Conservation (phyloP, 2,329 filamentous ascomycete species). For the Alternaria brassicae region DNA sequence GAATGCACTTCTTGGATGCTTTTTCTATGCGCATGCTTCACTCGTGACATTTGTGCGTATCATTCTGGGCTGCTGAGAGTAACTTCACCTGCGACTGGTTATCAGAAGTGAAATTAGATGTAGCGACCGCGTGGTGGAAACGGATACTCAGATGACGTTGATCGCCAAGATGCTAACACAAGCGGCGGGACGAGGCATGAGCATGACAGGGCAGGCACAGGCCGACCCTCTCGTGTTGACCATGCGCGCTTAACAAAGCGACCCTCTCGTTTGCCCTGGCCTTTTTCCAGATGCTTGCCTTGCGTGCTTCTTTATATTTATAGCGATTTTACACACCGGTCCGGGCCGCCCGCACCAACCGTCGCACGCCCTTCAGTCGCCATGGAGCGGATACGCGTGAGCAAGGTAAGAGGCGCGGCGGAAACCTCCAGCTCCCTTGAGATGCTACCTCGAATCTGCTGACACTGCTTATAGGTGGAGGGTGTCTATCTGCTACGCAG, state of each 20-base stretch:
- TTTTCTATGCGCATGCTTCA: background rate
- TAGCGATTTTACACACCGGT: constrained; percentile 7
- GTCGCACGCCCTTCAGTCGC: constrained; percentile 6
- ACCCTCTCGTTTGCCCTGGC: constrained; percentile 5
- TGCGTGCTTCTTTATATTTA: constrained; percentile 6
- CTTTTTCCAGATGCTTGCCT: constrained; percentile 7
- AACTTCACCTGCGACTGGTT: background rate
- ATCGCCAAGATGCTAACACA: constrained; percentile 30
- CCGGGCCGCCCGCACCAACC: constrained; percentile 1
- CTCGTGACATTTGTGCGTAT: background rate
- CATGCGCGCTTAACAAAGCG: constrained; percentile 19
- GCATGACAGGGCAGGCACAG: constrained; percentile 30
- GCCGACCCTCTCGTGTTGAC: constrained; percentile 26
- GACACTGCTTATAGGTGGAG: constrained; percentile 58
- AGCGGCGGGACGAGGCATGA: constrained; percentile 32
- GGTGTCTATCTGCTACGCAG: constrained; percentile 66
- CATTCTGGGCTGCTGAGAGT: background rate
- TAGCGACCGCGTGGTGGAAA: background rate
- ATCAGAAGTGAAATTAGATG: background rate
- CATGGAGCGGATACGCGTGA: constrained; percentile 58
- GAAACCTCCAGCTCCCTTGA: background rate
- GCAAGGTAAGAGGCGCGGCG: constrained; percentile 47
- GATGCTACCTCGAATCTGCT: background rate
- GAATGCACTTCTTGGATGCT: constrained; percentile 3
- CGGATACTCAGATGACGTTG: constrained; percentile 21